Base-by-base conservation (phyloP, 2,329 filamentous ascomycete species). In the Cercospora sojina region DNA sequence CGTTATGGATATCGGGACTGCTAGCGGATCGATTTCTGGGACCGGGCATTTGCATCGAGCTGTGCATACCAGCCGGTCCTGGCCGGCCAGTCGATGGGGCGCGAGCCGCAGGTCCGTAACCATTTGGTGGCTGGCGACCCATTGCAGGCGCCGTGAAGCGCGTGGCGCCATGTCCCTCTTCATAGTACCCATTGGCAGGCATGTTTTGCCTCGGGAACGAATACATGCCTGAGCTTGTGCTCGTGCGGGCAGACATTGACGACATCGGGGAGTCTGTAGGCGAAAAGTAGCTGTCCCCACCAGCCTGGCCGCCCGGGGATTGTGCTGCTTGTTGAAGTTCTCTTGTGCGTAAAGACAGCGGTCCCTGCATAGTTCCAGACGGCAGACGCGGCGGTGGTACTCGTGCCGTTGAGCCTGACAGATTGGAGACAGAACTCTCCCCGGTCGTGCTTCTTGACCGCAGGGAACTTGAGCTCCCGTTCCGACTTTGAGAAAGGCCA, bases 101-200 rank as follows among this genome's bases (percentile, higher is more conserved):
- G 29, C 73, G 67, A 53, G 86, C 86, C 66, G 87, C 87, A 66
- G 84, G 83, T 64, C 84, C 83, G 74, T 91, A 90, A 13, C 64
- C 66, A 58, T 67, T 71, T 31, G 92, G 94, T n/a, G 90, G 87
- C 38, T 88, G 91, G 43, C 92, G 89, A 53, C 91, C 89, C 84
- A 93, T 89, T 2, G 91, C 92, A 20, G 94, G 94, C 8, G 94
- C 92, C 0, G 94, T 97, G 76, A 96, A 96, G 31, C 94, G 87
- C 16, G 74, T 67, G 16, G 69, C 65, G 74, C 91, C 90, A 73
- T 87, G 88, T 25, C 88, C 86, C 69, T 96, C 91, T 74, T 88
- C 81, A 38, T 81, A 87, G 84, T 90, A 92, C 0, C 83, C 83
- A 38, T 87, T 85, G 70, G 73, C 73, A 1, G 91, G 88, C 1